Conservation (phyloP, 495 filamentous ascomycete species). For the Lasiosphaeria hispida region DNA sequence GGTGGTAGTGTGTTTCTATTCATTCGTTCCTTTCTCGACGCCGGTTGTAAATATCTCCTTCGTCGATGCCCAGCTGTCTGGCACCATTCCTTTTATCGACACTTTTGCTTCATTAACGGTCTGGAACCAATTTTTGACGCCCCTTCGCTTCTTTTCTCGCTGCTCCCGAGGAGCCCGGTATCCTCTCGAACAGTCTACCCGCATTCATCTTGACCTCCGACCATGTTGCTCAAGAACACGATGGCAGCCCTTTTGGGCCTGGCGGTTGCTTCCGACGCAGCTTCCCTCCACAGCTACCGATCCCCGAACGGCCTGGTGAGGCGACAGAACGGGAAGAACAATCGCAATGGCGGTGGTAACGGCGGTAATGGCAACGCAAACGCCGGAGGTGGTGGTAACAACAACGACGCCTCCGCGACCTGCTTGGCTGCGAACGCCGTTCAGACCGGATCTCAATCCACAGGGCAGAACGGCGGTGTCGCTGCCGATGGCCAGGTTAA, state of each 20-base stretch:
- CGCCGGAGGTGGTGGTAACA: constrained; percentile 21
- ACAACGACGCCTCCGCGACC: constrained; percentile 24
- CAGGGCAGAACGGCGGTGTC: constrained; percentile 27
- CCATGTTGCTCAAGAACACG: constrained; percentile 47
- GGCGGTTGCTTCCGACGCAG: constrained; percentile 41
- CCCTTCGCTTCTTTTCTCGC: constrained; percentile 17
- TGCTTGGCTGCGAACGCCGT: constrained; percentile 46
- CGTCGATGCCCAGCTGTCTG: constrained; percentile 39
- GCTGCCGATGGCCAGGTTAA: constrained; percentile 51
- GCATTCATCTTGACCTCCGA: constrained; percentile 23
- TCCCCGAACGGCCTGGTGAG: constrained; percentile 18
- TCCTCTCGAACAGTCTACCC: not conserved
- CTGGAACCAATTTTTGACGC: constrained; percentile 46
- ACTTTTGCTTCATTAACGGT: constrained; percentile 34
- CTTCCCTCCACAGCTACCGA: constrained; percentile 35
- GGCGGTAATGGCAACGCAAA: constrained; percentile 23
- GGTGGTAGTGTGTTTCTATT: constrained; percentile 48
- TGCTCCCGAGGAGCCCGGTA: constrained; percentile 23
- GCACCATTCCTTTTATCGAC: constrained; percentile 43
- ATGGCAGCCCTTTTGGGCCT: constrained; percentile 43
- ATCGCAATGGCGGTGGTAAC: constrained; percentile 17
- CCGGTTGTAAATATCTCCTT: constrained; percentile 36
- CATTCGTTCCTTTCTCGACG: constrained; percentile 50
- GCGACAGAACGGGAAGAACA: constrained; percentile 22
- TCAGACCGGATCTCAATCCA: constrained; percentile 47